A percentile compares a stretch with the other conserved stretches of the same genome.
Evolutionary conservation across 192 early-diverging fungal species (phyloP).

Genomic region (Anaeromyces robustus): DNA sequence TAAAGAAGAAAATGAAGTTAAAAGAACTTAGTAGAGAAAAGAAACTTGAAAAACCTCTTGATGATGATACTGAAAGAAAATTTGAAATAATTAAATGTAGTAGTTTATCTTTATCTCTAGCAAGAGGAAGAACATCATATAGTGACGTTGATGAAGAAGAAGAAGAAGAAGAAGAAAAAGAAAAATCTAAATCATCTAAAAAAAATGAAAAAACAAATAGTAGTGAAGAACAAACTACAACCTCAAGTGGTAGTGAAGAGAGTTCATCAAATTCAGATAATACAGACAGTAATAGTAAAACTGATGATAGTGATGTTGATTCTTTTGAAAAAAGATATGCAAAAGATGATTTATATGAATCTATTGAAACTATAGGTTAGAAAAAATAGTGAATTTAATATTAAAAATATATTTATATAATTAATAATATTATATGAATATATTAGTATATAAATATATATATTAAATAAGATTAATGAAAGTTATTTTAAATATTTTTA

Average conservation of each 20-base stretch:
- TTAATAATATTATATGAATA: background rate
- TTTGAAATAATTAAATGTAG: background rate
- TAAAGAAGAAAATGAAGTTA: background rate
- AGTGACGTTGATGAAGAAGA: background rate
- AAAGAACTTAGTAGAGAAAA: background rate
- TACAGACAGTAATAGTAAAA: background rate
- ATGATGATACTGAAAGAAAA: background rate
- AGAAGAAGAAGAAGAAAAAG: background rate
- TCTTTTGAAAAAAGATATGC: background rate
- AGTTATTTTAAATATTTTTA: no score
- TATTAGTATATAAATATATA: no score
- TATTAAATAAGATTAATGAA: no score
- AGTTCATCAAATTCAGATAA: background rate
- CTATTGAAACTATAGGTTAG: background rate
- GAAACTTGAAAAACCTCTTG: background rate
- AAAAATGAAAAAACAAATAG: background rate
- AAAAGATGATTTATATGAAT: background rate
- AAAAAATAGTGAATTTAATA: no score
- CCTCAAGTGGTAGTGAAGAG: background rate
- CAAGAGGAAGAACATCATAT: background rate
- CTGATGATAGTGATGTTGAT: background rate
- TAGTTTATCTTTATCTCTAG: background rate
- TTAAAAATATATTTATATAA: no score
- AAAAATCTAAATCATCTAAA: background rate
- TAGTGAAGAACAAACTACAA: background rate